Evolutionary conservation across 108 stramenopile species (phyloP).

Genomic region (Nitzschia inconspicua): DNA sequence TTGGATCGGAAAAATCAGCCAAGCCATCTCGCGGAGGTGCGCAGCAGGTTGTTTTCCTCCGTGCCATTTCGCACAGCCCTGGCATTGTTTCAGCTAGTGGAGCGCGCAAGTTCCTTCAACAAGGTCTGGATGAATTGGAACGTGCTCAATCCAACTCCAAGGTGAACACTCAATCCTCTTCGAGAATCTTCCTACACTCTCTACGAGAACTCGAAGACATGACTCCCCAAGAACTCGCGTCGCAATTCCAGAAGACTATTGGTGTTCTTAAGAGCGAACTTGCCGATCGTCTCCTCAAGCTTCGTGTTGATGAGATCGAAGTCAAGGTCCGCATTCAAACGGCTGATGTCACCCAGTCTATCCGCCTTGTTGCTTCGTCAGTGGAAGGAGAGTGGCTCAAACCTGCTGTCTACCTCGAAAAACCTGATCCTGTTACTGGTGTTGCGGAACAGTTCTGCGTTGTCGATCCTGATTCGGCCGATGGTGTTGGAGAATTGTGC

Average conservation of each 20-base stretch:
- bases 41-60: slow-evolving; percentile 91
- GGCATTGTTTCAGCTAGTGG: slow-evolving; percentile 67
- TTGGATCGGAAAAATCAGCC: slow-evolving; percentile 79
- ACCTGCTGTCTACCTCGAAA: slow-evolving; percentile 87
- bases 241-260: slow-evolving; percentile 62
- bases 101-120: slow-evolving; percentile 71
- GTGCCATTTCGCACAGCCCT: slow-evolving; percentile 89
- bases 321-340: slow-evolving; percentile 84
- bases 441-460: slow-evolving; percentile 88
- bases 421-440: slow-evolving; percentile 91
- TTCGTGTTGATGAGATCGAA: slow-evolving; percentile 97
- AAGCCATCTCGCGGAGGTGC: slow-evolving; percentile 59
- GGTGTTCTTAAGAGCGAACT: slow-evolving; percentile 75
- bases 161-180: slow-evolving; percentile 84
- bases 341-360: slow-evolving; percentile 59
- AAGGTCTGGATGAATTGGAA: slow-evolving; percentile 95
- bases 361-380: slow-evolving; percentile 94
- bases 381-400: slow-evolving; percentile 95
- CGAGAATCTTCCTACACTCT: slow-evolving; percentile 92
- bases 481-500: slow-evolving; percentile 73
- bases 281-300: slow-evolving; percentile 89
- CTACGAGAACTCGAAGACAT: slow-evolving; percentile 78
- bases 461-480: slow-evolving; percentile 56
- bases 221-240: slow-evolving; percentile 66
- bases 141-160: slow-evolving; percentile 89